phyloP scores from a whole-genome alignment of 1,284 basidiomycete species.

The Ceraceosorus bombacis region DNA sequence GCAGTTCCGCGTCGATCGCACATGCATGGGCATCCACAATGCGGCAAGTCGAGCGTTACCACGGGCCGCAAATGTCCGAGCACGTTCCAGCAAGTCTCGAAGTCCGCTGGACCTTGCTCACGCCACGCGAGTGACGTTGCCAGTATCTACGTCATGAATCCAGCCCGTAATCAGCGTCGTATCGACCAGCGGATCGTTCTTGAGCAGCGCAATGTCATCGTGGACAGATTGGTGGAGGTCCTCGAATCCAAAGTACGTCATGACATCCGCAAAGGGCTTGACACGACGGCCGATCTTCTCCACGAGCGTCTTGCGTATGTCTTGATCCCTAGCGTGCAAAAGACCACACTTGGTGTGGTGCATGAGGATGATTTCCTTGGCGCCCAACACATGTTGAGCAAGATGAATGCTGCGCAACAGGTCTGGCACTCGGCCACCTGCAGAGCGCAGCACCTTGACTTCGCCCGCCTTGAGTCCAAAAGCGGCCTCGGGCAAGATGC shows the following conservation, averaged over 20 bases:
- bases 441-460: neutral
- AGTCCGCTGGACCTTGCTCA: neutral
- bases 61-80: neutral
- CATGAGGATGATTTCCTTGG: neutral
- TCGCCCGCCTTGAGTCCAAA: neutral
- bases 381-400: neutral
- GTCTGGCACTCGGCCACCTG: neutral
- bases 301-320: neutral
- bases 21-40: no score
- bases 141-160: neutral
- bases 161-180: neutral
- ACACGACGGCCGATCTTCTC: no score
- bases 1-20: no score
- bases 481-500: neutral
- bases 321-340: neutral
- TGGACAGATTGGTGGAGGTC: neutral
- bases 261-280: neutral
- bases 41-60: no score
- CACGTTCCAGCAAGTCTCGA: no score
- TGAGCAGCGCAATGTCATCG: neutral
- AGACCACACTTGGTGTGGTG: slow-evolving; percentile 3
- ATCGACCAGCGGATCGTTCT: neutral
- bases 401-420: neutral
- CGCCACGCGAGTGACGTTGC: neutral
- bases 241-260: neutral